phyloP scores from a whole-genome alignment of 2,329 filamentous ascomycete genomes.

The Chalaropsis thielavioides region DNA sequence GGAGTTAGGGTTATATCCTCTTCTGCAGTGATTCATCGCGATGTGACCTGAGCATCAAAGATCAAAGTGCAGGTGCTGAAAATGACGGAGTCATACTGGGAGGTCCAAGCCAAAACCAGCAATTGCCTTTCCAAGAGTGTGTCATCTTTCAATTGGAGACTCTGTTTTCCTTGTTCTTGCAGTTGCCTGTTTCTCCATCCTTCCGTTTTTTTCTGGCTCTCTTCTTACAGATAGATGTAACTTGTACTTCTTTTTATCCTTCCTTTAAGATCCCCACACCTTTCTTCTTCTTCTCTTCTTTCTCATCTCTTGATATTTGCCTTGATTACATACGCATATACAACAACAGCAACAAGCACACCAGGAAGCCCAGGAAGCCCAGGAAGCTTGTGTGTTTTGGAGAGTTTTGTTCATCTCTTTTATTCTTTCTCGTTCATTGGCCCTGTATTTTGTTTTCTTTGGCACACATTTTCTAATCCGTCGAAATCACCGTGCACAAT shows the following conservation, averaged over 20 bases:
- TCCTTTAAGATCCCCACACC: not conserved
- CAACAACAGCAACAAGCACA: not conserved
- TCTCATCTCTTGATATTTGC: not conserved
- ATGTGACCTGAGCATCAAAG: not conserved
- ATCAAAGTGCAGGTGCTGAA: not conserved
- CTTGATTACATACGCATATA: not conserved
- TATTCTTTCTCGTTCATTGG: not conserved
- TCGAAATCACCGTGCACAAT: conserved; percentile 9
- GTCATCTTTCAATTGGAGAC: not conserved
- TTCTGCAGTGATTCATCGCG: not conserved
- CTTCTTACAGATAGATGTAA: not conserved
- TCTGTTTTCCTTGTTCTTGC: not conserved
- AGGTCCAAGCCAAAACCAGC: conserved; percentile 1
- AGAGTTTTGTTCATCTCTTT: conserved; percentile 11
- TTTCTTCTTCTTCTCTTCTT: not conserved
- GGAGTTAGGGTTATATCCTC: not conserved
- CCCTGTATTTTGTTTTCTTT: not conserved
- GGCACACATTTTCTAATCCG: conserved; percentile 9
- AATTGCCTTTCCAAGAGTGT: not conserved
- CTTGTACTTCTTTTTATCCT: not conserved
- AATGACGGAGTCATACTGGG: not conserved
- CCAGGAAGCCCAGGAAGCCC: not conserved
- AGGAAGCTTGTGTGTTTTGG: not conserved
- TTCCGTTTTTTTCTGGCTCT: not conserved
- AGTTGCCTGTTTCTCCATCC: not conserved